phyloP scores from a whole-genome alignment of 257 asterid genomes.

The Mitragyna speciosa region DNA sequence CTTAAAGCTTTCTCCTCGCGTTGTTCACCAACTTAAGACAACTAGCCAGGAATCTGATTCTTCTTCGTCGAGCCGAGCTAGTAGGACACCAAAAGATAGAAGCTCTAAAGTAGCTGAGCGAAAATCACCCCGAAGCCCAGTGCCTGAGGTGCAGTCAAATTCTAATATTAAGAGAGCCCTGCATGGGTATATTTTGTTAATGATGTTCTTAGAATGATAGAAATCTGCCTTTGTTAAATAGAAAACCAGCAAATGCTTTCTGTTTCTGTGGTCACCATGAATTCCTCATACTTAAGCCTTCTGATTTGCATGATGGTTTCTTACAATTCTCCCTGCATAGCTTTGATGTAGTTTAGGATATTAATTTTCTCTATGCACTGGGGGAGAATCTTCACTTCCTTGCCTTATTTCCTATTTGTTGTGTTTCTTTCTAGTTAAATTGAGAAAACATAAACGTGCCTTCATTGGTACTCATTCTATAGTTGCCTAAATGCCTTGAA shows the following conservation, averaged over 20 bases:
- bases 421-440: background rate
- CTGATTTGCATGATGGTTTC: background rate
- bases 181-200: background rate
- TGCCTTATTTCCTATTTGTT: background rate
- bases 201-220: background rate
- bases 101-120: conserved; percentile 59
- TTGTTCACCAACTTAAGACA: conserved; percentile 71
- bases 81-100: conserved; percentile 53
- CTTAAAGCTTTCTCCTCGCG: conserved; percentile 57
- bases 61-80: conserved; percentile 50
- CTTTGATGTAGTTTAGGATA: background rate
- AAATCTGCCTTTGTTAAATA: background rate
- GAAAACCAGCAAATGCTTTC: background rate
- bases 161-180: background rate
- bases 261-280: background rate
- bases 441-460: background rate
- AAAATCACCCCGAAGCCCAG: conserved; percentile 55
- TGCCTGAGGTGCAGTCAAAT: conserved; percentile 51
- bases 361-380: background rate
- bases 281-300: background rate
- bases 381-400: background rate
- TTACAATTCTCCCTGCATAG: background rate
- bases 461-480: background rate
- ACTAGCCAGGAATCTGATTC: conserved; percentile 55
- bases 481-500: background rate